These are phyloP conservation scores for Alternaria postmessia DNA, from an alignment of 2,329 filamentous ascomycete genomes.

Conservation along the genomic window DNA sequence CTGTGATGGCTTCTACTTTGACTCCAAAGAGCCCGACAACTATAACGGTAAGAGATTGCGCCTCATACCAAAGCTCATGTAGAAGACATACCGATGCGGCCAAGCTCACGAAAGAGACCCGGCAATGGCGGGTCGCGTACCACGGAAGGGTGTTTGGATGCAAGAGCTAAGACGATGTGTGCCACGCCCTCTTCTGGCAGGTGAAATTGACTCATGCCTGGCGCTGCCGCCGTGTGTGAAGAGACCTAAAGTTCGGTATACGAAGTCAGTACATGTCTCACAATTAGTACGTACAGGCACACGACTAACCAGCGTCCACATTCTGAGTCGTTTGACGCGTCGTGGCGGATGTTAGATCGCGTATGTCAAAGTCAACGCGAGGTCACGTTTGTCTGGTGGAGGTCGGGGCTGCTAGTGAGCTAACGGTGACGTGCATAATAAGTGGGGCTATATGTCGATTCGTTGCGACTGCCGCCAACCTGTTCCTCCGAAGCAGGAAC, in stretches of 20 bases:
- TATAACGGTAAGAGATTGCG: slow-evolving; percentile 2
- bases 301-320: slow-evolving; percentile 25
- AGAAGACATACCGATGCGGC: slow-evolving; percentile 27
- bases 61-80: not conserved
- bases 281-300: too few relatives aligned
- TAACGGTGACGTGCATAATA: slow-evolving; percentile 25
- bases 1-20: slow-evolving; percentile 37
- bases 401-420: not conserved
- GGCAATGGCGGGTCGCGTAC: not conserved
- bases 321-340: slow-evolving; percentile 26
- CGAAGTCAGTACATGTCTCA: too few relatives aligned
- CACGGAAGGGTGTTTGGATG: slow-evolving; percentile 1
- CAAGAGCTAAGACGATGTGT: slow-evolving; percentile 9
- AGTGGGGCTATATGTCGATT: slow-evolving; percentile 6
- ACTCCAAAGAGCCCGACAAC: slow-evolving; percentile 29
- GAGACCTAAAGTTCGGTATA: not conserved
- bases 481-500: not conserved
- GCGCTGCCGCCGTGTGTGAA: not conserved
- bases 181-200: slow-evolving; percentile 14
- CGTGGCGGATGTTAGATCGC: slow-evolving; percentile 17
- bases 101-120: slow-evolving; percentile 20
- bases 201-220: not conserved
- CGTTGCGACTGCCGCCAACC: not conserved
- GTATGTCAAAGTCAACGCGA: slow-evolving; percentile 20
- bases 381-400: slow-evolving; percentile 20